phyloP scores from a whole-genome alignment of 1,284 basidiomycete species.

The Mycena citricolor region DNA sequence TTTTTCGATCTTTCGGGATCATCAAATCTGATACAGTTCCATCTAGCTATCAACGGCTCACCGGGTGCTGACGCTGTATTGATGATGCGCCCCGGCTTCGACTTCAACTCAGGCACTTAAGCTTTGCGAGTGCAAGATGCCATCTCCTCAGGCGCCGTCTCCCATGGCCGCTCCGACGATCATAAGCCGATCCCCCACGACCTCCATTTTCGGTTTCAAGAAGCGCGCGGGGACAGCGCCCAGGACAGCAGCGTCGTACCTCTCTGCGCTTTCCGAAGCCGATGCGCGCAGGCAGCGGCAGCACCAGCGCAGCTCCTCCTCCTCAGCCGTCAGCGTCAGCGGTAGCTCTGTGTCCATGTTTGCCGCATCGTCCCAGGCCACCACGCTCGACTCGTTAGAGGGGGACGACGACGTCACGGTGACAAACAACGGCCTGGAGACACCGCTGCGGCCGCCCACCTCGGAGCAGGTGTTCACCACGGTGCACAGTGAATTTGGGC shows the following conservation, averaged over 20 bases:
- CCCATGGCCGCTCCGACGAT: not conserved
- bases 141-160: no score
- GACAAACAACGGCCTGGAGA: conserved; percentile 54
- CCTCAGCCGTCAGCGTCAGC: no score
- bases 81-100: no score
- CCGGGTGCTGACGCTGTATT: no score
- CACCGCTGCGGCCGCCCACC: conserved; percentile 57
- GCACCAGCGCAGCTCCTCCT: no score
- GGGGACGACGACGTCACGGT: conserved; percentile 33
- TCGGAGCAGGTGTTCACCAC: conserved; percentile 74
- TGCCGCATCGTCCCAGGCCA: conserved; percentile 64
- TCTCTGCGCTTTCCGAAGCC: conserved; percentile 13
- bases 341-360: conserved; percentile 59
- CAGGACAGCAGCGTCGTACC: conserved; percentile 5
- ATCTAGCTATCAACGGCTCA: no score
- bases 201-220: not conserved
- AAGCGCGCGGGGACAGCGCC: not conserved
- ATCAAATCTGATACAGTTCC: no score
- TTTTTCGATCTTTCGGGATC: no score
- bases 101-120: no score
- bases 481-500: conserved; percentile 85
- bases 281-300: conserved; percentile 1
- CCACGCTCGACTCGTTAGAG: conserved; percentile 52
- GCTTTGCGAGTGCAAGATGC: no score
- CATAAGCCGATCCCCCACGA: not conserved